Percentiles rank a stretch among this genome's conserved stretches.
Evolutionary conservation across 2,329 filamentous ascomycete genomes (phyloP).

Genomic region (Zymoseptoria pseudotritici): DNA sequence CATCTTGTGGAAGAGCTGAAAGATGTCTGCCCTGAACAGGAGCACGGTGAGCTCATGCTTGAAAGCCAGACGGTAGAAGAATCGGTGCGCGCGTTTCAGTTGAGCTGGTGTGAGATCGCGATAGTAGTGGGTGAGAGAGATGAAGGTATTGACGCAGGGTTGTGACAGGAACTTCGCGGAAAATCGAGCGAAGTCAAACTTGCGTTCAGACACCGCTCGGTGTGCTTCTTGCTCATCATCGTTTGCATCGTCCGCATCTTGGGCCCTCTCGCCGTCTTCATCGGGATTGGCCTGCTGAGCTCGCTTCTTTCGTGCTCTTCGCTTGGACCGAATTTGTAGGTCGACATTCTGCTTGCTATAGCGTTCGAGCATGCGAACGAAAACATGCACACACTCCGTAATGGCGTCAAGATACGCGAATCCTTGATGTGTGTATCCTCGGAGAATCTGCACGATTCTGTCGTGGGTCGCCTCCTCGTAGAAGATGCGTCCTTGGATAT

Average conservation of each 20-base stretch:
- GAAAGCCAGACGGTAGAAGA: constrained; percentile 88
- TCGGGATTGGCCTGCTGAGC: constrained; percentile 33
- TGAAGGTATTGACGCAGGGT: constrained; percentile 79
- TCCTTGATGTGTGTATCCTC: constrained; percentile 86
- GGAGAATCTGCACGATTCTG: constrained; percentile 68
- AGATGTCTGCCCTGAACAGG: constrained; percentile 83
- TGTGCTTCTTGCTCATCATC: constrained; percentile 70
- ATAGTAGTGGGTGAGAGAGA: constrained; percentile 72
- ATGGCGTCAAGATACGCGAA: constrained; percentile 89
- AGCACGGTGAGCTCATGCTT: constrained; percentile 88
- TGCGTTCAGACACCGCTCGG: constrained; percentile 68
- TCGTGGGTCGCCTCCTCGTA: constrained; percentile 96
- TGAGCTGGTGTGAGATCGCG: constrained; percentile 70
- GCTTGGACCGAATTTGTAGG: constrained; percentile 80
- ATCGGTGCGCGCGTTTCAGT: constrained; percentile 85
- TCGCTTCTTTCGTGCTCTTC: constrained; percentile 65
- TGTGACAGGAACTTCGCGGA: constrained; percentile 74
- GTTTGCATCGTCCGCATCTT: constrained; percentile 50
- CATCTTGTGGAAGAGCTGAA: constrained; percentile 81
- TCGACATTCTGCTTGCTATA: constrained; percentile 95
- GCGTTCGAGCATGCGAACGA: constrained; percentile 80
- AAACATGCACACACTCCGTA: constrained; percentile 86
- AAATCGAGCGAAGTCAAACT: constrained; percentile 88
- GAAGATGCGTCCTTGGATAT: constrained; percentile 93
- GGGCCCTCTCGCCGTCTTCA: constrained; percentile 32